Percentiles rank a stretch among this genome's conserved stretches.
These are phyloP conservation scores for Plantago major DNA, from an alignment of 257 asterid species.

Conservation along the genomic window DNA sequence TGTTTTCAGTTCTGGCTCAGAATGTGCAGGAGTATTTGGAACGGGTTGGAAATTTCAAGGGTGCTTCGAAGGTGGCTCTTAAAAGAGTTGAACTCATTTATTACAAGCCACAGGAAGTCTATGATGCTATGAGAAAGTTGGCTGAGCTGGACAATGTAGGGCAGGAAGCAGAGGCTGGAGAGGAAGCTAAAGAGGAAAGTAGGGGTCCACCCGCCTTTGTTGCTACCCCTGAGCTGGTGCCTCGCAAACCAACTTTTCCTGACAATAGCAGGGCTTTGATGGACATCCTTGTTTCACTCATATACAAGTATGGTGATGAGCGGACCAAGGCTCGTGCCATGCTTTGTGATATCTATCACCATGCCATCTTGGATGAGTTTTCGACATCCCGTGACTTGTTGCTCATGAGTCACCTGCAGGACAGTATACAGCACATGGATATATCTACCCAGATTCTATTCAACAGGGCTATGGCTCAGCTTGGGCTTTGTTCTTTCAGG, in stretches of 20 bases:
- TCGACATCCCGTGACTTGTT: constrained; percentile 76
- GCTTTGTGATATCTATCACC: constrained; percentile 97
- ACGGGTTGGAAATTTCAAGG: constrained; percentile 57
- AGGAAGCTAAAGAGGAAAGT: constrained; percentile 59
- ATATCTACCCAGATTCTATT: constrained; percentile 86
- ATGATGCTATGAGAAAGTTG: constrained; percentile 87
- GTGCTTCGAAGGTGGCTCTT: constrained; percentile 95
- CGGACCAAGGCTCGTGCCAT: constrained; percentile 96
- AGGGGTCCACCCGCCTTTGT: constrained; percentile 66
- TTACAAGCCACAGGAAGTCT: constrained; percentile 94
- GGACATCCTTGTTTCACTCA: constrained; percentile 74
- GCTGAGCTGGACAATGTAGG: constrained; percentile 51
- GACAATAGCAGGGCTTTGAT: constrained; percentile 79
- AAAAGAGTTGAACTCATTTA: constrained; percentile 83
- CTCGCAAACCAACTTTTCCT: constrained; percentile 78
- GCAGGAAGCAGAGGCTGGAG: constrained; percentile 41
- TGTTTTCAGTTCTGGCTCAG: constrained; percentile 77
- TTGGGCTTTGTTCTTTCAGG: constrained; percentile 88
- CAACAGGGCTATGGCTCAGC: constrained; percentile 95
- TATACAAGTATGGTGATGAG: constrained; percentile 85
- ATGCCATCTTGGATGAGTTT: constrained; percentile 79
- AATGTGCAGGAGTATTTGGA: constrained; percentile 80
- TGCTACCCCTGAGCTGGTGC: constrained; percentile 70
- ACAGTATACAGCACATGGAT: constrained; percentile 92
- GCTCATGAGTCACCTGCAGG: constrained; percentile 98